Conservation (phyloP, 306 rosid genomes). For the Parietaria judaica region DNA sequence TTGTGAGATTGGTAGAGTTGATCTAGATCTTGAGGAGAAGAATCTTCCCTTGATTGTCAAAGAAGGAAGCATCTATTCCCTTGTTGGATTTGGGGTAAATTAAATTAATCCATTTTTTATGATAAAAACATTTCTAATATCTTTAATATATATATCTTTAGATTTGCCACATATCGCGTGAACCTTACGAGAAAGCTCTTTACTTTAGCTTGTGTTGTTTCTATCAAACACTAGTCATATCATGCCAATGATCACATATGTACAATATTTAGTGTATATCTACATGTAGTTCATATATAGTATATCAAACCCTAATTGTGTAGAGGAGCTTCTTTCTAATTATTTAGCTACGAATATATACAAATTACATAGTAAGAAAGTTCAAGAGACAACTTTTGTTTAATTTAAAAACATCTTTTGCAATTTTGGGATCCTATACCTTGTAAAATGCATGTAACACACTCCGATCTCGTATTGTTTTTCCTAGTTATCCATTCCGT, state of each 20-base stretch:
- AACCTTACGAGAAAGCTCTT: background rate
- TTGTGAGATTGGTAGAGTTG: constrained; percentile 14
- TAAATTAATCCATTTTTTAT: constrained; percentile 10
- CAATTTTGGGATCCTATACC: too few relatives aligned
- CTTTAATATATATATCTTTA: background rate
- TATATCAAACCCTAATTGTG: too few relatives aligned
- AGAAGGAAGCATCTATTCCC: constrained; percentile 87
- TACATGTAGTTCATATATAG: too few relatives aligned
- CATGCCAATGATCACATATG: background rate
- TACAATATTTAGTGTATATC: too few relatives aligned
- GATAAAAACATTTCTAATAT: background rate
- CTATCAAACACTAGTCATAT: background rate
- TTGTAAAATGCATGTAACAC: too few relatives aligned
- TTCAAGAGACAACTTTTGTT: too few relatives aligned
- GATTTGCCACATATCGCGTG: constrained; percentile 6
- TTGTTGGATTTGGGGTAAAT: constrained; percentile 26
- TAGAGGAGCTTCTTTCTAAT: too few relatives aligned
- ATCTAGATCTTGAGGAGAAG: constrained; percentile 35
- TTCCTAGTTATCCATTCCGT: too few relatives aligned
- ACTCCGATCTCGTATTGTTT: too few relatives aligned
- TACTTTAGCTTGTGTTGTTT: background rate
- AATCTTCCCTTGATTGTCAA: constrained; percentile 77
- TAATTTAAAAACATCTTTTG: too few relatives aligned
- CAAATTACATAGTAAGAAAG: too few relatives aligned
- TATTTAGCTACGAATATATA: too few relatives aligned